Percentiles rank a stretch among this genome's conserved stretches.
Evolutionary conservation across 345 rosid species (phyloP).

Genomic region (Lepidium didymum): DNA sequence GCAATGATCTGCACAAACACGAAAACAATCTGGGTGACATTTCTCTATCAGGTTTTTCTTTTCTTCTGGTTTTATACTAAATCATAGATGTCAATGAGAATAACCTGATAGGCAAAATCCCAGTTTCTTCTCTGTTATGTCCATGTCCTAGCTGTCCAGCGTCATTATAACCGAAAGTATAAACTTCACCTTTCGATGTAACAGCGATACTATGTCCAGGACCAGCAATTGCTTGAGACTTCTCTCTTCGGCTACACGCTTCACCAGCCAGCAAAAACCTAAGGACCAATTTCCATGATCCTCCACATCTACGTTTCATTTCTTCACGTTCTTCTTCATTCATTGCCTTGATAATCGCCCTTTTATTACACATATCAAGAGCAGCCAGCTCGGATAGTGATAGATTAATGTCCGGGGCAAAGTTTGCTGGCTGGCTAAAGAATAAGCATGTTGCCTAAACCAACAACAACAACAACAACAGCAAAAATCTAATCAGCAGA

Average conservation of each 20-base stretch:
- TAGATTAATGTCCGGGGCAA: conserved; percentile 63
- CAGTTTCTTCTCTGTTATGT: conserved; percentile 65
- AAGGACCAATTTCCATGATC: conserved; percentile 92
- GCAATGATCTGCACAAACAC: conserved; percentile 77
- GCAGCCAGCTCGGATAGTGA: conserved; percentile 92
- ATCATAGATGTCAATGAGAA: conserved; percentile 32
- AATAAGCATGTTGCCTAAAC: conserved; percentile 90
- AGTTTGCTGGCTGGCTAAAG: conserved; percentile 97
- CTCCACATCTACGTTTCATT: conserved; percentile 82
- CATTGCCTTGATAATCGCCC: conserved; percentile 89
- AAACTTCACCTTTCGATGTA: conserved; percentile 66
- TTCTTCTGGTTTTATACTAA: conserved; percentile 15
- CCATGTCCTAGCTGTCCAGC: conserved; percentile 96
- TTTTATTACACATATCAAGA: conserved; percentile 86
- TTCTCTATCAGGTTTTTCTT: background rate
- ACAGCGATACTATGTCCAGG: conserved; percentile 95
- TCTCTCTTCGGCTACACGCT: conserved; percentile 92
- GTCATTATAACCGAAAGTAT: conserved; percentile 81
- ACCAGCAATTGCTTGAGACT: conserved; percentile 90
- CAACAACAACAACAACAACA: background rate
- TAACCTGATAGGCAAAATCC: conserved; percentile 81
- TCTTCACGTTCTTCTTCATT: conserved; percentile 52
- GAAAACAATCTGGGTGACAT: background rate
- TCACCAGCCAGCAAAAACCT: conserved; percentile 91
- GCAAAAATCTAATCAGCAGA: conserved; percentile 22